Evolutionary conservation across 192 early-diverging fungal genomes (phyloP).

Genomic region (Chytriomyces sp.): DNA sequence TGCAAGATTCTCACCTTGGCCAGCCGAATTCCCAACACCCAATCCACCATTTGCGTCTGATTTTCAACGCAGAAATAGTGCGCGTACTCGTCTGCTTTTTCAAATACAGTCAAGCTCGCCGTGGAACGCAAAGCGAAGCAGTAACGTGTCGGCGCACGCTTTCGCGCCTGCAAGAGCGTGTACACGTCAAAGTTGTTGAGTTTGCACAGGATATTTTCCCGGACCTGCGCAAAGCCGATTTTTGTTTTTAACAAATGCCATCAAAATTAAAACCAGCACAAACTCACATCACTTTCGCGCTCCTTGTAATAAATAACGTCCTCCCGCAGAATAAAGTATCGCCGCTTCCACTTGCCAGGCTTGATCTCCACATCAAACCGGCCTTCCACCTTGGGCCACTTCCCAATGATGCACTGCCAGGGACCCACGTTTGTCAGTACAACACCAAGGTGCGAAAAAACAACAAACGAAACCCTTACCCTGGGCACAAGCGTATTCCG

Average conservation of each 20-base stretch:
- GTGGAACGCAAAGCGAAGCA: constrained; percentile 85
- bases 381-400: constrained; percentile 58
- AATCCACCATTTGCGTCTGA: constrained; percentile 68
- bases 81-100: constrained; percentile 83
- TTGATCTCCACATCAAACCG: constrained; percentile 77
- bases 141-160: constrained; percentile 75
- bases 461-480: constrained; percentile 36
- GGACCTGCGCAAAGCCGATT: background rate
- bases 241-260: background rate
- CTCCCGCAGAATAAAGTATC: constrained; percentile 71
- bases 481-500: constrained; percentile 60
- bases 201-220: constrained; percentile 47
- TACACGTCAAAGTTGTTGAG: constrained; percentile 84
- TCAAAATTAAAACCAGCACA: background rate
- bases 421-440: constrained; percentile 27
- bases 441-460: background rate
- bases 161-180: constrained; percentile 64
- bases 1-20: constrained; percentile 61
- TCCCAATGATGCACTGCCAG: constrained; percentile 36
- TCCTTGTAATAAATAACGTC: constrained; percentile 68
- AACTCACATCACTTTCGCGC: constrained; percentile 56
- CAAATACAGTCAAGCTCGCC: constrained; percentile 74
- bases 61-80: constrained; percentile 71
- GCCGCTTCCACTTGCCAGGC: constrained; percentile 83
- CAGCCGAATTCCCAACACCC: constrained; percentile 69